Evolutionary conservation across 305 asterid genomes (phyloP).

Genomic region (Caryopteris hybrid): DNA sequence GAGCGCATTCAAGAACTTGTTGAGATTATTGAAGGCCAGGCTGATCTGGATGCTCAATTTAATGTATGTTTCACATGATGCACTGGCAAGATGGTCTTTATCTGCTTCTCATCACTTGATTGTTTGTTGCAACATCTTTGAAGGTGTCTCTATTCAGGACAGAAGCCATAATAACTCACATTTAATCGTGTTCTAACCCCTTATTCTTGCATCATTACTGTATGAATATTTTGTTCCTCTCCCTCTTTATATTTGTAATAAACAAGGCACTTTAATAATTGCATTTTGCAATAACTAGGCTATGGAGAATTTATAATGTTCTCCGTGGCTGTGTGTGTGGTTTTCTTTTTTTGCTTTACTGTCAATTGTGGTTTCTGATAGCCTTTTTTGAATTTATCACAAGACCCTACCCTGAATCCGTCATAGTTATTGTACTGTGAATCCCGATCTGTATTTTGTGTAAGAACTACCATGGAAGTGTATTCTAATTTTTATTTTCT

Average conservation of each 20-base stretch:
- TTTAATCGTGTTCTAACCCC: not conserved
- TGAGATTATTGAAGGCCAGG: slow-evolving; percentile 96
- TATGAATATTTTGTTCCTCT: not conserved
- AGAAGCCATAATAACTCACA: not conserved
- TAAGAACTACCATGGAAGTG: slow-evolving; percentile 7
- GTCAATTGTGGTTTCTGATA: not conserved
- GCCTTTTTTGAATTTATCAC: not conserved
- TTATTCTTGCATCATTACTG: not conserved
- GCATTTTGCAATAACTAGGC: not conserved
- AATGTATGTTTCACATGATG: slow-evolving; percentile 45
- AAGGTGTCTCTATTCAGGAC: not conserved
- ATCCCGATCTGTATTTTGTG: not conserved
- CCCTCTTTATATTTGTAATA: not conserved
- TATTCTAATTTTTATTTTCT: not conserved
- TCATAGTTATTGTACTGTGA: not conserved
- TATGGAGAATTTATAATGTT: not conserved
- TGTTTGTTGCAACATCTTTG: not conserved
- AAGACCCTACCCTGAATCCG: not conserved
- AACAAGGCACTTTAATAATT: not conserved
- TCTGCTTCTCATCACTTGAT: slow-evolving; percentile 1
- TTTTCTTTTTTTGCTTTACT: not conserved
- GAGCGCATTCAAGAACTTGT: slow-evolving; percentile 95
- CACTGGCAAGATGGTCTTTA: slow-evolving; percentile 3
- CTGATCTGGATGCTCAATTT: slow-evolving; percentile 91
- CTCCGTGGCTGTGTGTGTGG: not conserved